These are phyloP conservation scores for Claviceps maximensis DNA, from an alignment of 2,329 filamentous ascomycete genomes.

Conservation along the genomic window DNA sequence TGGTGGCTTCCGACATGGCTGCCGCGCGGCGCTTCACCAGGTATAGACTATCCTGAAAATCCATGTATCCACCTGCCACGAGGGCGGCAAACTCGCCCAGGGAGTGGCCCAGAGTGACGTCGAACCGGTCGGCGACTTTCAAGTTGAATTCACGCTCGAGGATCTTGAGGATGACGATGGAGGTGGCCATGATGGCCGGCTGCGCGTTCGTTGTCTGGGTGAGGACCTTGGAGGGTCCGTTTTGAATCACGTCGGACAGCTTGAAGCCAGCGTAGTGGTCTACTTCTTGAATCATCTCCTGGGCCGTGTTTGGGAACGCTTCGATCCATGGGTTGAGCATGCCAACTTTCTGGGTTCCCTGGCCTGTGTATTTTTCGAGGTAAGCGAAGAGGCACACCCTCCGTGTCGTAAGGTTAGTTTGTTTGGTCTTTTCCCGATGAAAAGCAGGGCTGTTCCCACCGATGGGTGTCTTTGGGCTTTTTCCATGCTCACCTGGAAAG, in stretches of 20 bases:
- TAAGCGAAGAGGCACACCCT: neutral
- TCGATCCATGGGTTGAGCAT: slow-evolving; percentile 81
- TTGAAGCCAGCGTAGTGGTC: slow-evolving; percentile 62
- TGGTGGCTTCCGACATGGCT: slow-evolving; percentile 68
- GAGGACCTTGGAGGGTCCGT: slow-evolving; percentile 64
- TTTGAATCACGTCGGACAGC: slow-evolving; percentile 64
- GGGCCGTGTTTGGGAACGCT: slow-evolving; percentile 66
- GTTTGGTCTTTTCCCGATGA: neutral
- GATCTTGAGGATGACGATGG: slow-evolving; percentile 76
- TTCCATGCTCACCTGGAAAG: slow-evolving; percentile 35
- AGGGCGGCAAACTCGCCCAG: slow-evolving; percentile 88
- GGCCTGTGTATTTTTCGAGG: slow-evolving; percentile 37
- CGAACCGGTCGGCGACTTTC: slow-evolving; percentile 52
- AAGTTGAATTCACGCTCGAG: slow-evolving; percentile 79
- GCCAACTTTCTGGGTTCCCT: slow-evolving; percentile 79
- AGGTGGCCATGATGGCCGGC: slow-evolving; percentile 92
- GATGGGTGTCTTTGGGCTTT: neutral
- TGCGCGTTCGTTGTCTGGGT: slow-evolving; percentile 81
- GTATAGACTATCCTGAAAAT: slow-evolving; percentile 63
- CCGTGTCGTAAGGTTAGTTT: too few relatives aligned
- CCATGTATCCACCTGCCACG: slow-evolving; percentile 69
- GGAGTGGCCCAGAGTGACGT: slow-evolving; percentile 80
- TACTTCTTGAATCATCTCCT: slow-evolving; percentile 72
- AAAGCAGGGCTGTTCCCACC: neutral
- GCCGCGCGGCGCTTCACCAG: slow-evolving; percentile 68